A percentile compares a stretch with the other conserved stretches of the same genome.
phyloP scores from a whole-genome alignment of 148 eudicot species.

The Fagopyrum tataricum region DNA sequence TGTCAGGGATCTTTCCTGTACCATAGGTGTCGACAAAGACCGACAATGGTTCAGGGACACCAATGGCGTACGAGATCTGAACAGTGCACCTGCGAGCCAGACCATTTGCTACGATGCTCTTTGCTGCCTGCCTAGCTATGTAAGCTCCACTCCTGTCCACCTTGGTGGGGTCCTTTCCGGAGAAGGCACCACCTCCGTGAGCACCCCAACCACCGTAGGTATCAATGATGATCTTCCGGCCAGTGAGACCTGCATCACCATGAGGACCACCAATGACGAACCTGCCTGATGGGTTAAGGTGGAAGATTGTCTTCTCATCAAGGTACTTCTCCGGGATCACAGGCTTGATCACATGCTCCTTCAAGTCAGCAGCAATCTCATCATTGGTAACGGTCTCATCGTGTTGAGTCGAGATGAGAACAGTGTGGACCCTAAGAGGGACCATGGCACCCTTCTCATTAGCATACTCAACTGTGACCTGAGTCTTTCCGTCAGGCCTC shows the following conservation, averaged over 20 bases:
- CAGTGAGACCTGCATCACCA: slow-evolving; percentile 64
- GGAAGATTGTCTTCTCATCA: slow-evolving; percentile 55
- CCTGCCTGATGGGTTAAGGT: slow-evolving; percentile 61
- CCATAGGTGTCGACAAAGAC: slow-evolving; percentile 57
- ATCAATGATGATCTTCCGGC: slow-evolving; percentile 59
- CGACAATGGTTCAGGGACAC: slow-evolving; percentile 66
- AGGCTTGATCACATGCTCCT: slow-evolving; percentile 51
- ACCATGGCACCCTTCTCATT: slow-evolving; percentile 67
- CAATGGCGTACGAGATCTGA: slow-evolving; percentile 65
- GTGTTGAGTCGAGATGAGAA: slow-evolving; percentile 63
- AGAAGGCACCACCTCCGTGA: slow-evolving; percentile 52
- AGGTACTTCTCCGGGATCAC: slow-evolving; percentile 47
- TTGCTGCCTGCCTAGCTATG: slow-evolving; percentile 55
- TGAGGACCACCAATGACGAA: slow-evolving; percentile 75
- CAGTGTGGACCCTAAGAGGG: slow-evolving; percentile 62
- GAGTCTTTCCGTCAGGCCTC: slow-evolving; percentile 70
- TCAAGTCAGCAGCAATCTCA: slow-evolving; percentile 58
- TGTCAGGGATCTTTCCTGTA: slow-evolving; percentile 59
- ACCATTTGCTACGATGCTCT: slow-evolving; percentile 60
- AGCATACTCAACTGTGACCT: slow-evolving; percentile 61
- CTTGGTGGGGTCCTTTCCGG: slow-evolving; percentile 54
- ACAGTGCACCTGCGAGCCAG: slow-evolving; percentile 60
- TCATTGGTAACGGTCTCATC: slow-evolving; percentile 67
- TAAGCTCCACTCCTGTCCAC: slow-evolving; percentile 69
- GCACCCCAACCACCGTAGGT: slow-evolving; percentile 58